These are phyloP conservation scores for Cutaneotrichosporon spelunceum DNA, from an alignment of 1,284 basidiomycete genomes.

Conservation along the genomic window DNA sequence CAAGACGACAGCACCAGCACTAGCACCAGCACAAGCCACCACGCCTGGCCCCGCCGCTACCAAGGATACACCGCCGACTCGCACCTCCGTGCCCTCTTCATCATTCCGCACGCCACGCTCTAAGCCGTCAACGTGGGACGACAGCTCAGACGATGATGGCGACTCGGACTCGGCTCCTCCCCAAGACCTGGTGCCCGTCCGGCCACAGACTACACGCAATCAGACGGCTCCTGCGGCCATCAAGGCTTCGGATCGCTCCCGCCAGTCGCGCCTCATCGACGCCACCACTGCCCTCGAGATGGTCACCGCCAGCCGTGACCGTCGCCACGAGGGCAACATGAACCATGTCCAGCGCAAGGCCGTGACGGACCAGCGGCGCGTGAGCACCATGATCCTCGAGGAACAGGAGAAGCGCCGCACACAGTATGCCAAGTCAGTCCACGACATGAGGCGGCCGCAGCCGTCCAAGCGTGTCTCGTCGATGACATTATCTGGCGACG, in stretches of 20 bases:
- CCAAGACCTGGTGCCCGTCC: constrained; percentile 3
- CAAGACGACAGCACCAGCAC: not conserved
- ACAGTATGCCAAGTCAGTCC: not conserved
- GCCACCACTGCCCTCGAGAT: constrained; percentile 28
- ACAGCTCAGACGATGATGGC: constrained; percentile 26
- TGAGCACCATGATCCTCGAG: constrained; percentile 15
- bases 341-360: constrained; percentile 36
- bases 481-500: constrained; percentile 4
- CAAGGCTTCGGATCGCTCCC: constrained; percentile 8
- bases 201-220: constrained; percentile 10
- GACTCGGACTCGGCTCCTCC: constrained; percentile 15
- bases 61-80: not conserved
- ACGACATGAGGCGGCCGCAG: not conserved
- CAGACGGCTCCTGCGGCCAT: constrained; percentile 29
- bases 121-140: constrained; percentile 21
- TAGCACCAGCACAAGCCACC: not conserved
- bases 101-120: constrained; percentile 19
- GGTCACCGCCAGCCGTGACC: constrained; percentile 35
- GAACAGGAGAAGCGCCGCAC: constrained; percentile 4
- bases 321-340: constrained; percentile 28
- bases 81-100: constrained; percentile 8
- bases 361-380: constrained; percentile 20
- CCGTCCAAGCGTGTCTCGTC: constrained; percentile 13
- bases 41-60: not conserved
- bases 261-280: constrained; percentile 32